Evolutionary conservation across 2,329 filamentous ascomycete genomes (phyloP).

Genomic region (Phialophora tarda): DNA sequence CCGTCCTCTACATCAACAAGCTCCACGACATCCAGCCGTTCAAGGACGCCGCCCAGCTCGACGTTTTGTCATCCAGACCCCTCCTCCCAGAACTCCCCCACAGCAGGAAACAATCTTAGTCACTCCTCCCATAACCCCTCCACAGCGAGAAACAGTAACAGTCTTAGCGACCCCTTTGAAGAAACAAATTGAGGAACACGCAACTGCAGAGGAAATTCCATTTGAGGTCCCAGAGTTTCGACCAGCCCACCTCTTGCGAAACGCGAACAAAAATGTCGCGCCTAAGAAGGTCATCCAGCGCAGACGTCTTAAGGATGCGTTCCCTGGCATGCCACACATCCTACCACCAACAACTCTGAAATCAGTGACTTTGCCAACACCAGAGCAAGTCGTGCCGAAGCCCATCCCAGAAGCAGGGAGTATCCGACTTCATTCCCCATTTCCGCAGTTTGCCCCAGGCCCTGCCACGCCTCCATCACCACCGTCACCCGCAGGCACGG

Average conservation of each 20-base stretch:
- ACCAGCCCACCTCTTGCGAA: slow-evolving; percentile 13
- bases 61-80: slow-evolving; percentile 5
- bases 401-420: slow-evolving; percentile 1
- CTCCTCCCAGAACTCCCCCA: not conserved
- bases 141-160: not conserved
- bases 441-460: slow-evolving; percentile 10
- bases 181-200: not conserved
- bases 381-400: slow-evolving; percentile 1
- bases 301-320: slow-evolving; percentile 9
- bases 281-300: not conserved
- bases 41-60: not conserved
- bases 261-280: slow-evolving; percentile 2
- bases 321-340: slow-evolving; percentile 22
- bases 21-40: slow-evolving; percentile 28
- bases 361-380: slow-evolving; percentile 3
- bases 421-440: slow-evolving; percentile 19
- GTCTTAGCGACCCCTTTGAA: not conserved
- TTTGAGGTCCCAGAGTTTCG: slow-evolving; percentile 24
- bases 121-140: slow-evolving; percentile 3
- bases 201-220: slow-evolving; percentile 4
- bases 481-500: slow-evolving; percentile 3
- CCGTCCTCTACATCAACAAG: slow-evolving; percentile 14
- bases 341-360: slow-evolving; percentile 16
- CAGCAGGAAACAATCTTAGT: not conserved
- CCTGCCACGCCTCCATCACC: slow-evolving; percentile 12